Base-by-base conservation (phyloP, 495 filamentous ascomycete genomes). In the Penicillium atrosanguineum region DNA sequence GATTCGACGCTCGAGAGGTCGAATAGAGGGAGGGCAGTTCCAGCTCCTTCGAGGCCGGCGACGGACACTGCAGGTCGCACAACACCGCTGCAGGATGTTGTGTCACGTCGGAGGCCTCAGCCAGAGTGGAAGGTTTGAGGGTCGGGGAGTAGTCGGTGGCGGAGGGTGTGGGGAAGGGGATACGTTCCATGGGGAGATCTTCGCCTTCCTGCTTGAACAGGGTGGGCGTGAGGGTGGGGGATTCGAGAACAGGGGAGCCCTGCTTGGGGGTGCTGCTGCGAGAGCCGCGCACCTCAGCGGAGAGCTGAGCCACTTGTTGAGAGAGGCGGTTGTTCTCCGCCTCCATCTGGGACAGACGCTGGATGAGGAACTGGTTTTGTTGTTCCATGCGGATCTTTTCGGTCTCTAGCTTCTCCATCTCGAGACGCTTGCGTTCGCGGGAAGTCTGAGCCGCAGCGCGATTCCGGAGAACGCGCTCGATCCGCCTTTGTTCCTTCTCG, bases 71-170 rank as follows among this genome's bases (percentile, higher is more conserved):
- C 94, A 96, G 94, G 94, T 93, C 94, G 80, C 90, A 97, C 93
- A 97, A 95, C 92, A 96, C 85, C 91, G 81, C 93, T 80, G 94
- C 94, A 96, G 94, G 90, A 96, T 95, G 93, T 96, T 95, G 93
- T 97, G 91, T 91, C 94, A 82, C 73, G 80, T 94, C 89, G 83
- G 87, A 78, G 77, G 87, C 86, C 79, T 81, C 79, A 72, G 79
- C 80, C 78, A 76, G 75, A 72, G 71, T 71, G 63, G 77, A 73
- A 58, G 76, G 76, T 61, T 74, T 68, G 12, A 80, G 64, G 48
- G 68, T 78, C 12, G 75, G 75, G 7, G 78, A 81, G 66, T 76
- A 77, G 46, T 76, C 75, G 63, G 71, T 70, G 28, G 71, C 50
- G 48, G 77, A 73, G 19, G 77, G 73, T 41, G 78, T 78, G 1